These are phyloP conservation scores for Ampelomyces quisqualis DNA, from an alignment of 2,329 filamentous ascomycete genomes.

Conservation along the genomic window DNA sequence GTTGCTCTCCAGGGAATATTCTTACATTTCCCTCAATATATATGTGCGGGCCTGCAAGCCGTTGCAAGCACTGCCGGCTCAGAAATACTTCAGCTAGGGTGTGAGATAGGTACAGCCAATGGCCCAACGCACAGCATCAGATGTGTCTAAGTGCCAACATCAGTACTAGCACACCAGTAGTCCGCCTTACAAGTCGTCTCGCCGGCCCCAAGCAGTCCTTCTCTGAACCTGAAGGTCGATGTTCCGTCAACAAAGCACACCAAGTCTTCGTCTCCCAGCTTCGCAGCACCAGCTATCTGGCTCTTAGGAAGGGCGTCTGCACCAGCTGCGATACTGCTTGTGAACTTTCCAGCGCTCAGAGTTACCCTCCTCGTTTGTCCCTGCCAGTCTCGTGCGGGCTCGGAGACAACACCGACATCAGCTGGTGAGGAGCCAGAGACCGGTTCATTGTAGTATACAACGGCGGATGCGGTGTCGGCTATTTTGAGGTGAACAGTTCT, in stretches of 20 bases:
- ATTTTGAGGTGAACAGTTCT: background rate
- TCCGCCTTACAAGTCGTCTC: conserved; percentile 12
- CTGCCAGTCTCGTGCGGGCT: conserved; percentile 3
- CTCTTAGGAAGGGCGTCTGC: conserved; percentile 10
- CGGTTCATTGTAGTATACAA: conserved; percentile 13
- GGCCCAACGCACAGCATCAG: too few relatives aligned
- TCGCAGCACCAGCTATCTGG: conserved; percentile 16
- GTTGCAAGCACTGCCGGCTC: too few relatives aligned
- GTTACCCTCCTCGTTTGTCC: background rate
- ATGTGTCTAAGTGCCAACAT: too few relatives aligned
- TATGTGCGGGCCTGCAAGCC: too few relatives aligned
- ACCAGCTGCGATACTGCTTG: conserved; percentile 13
- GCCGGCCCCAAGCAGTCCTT: conserved; percentile 5
- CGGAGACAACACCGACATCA: conserved; percentile 6
- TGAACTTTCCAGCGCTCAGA: conserved; percentile 2
- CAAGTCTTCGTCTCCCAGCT: conserved; percentile 15
- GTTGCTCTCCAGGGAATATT: too few relatives aligned
- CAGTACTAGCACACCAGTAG: conserved; percentile 19
- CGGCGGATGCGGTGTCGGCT: conserved; percentile 8
- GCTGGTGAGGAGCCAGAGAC: conserved; percentile 1
- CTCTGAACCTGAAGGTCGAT: conserved; percentile 9
- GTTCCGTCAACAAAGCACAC: conserved; percentile 20
- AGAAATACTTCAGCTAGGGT: too few relatives aligned
- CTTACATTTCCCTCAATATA: too few relatives aligned
- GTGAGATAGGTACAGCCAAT: too few relatives aligned